Evolutionary conservation across 352 stramenopile species (phyloP).

Genomic region (Phytopythium vexans): DNA sequence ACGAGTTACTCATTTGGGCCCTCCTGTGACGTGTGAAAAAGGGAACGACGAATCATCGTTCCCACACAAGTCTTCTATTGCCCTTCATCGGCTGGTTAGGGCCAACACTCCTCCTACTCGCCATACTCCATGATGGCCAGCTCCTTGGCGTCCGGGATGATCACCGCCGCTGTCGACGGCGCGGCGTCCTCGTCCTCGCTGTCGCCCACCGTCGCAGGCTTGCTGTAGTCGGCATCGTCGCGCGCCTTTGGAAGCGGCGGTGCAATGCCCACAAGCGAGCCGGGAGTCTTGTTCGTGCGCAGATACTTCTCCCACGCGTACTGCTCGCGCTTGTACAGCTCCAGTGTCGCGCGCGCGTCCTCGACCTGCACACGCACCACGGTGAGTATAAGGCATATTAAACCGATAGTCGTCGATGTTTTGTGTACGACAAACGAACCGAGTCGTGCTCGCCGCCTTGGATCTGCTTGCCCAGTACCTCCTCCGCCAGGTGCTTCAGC

Average conservation of each 20-base stretch:
- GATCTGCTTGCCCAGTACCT: conserved; percentile 65
- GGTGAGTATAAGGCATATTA: background rate
- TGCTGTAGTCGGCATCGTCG: conserved; percentile 11
- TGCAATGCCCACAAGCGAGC: conserved; percentile 49
- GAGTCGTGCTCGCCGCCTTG: conserved; percentile 87
- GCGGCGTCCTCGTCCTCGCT: conserved; percentile 35
- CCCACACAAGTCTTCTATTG: too few relatives aligned
- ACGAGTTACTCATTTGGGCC: too few relatives aligned
- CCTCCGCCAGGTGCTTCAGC: conserved; percentile 68
- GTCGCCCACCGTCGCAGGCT: conserved; percentile 20
- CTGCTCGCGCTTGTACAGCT: conserved; percentile 83
- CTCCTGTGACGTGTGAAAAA: too few relatives aligned
- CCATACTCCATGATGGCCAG: conserved; percentile 75
- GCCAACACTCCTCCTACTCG: conserved; percentile 31
- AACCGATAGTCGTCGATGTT: background rate
- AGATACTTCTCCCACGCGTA: conserved; percentile 86
- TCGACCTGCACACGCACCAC: conserved; percentile 38
- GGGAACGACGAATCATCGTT: too few relatives aligned
- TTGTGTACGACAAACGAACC: conserved; percentile 27
- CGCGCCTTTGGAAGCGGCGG: conserved; percentile 36
- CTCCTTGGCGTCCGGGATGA: conserved; percentile 56
- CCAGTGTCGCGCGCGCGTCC: conserved; percentile 70
- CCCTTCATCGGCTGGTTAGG: background rate
- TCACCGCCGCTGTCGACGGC: conserved; percentile 15
- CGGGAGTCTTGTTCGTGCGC: conserved; percentile 50